Evolutionary conservation across 2,329 filamentous ascomycete species (phyloP).

Genomic region (Sporothrix pallida): DNA sequence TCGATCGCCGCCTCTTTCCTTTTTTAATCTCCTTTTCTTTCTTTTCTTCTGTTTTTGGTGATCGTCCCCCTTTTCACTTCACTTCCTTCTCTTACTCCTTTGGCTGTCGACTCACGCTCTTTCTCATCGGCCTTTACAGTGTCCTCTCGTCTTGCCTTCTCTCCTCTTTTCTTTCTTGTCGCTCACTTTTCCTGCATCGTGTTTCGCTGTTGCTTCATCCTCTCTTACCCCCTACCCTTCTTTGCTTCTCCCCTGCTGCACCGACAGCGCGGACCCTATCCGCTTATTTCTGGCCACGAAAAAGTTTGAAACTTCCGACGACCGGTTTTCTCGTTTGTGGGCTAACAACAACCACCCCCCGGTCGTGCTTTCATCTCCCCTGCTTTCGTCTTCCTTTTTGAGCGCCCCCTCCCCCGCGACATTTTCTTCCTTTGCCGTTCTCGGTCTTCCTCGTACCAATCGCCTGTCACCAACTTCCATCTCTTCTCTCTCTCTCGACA

Average conservation of each 20-base stretch:
- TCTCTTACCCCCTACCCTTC: background rate
- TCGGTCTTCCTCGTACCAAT: background rate
- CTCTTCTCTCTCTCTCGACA: background rate
- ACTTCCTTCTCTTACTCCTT: background rate
- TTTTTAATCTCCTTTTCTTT: background rate
- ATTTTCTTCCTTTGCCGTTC: constrained; percentile 27
- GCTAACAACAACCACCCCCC: constrained; percentile 26
- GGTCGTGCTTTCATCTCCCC: constrained; percentile 18
- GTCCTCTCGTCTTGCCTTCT: background rate
- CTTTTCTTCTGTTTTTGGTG: background rate
- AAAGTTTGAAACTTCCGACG: constrained; percentile 26
- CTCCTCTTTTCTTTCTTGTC: background rate
- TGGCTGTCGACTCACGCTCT: background rate
- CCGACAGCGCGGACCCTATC: constrained; percentile 26
- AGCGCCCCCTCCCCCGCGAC: constrained; percentile 27
- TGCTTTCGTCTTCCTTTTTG: constrained; percentile 14
- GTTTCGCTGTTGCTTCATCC: constrained; percentile 28
- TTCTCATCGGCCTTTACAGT: background rate
- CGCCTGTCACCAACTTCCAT: background rate
- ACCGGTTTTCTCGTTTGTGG: constrained; percentile 29
- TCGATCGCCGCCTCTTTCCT: constrained; percentile 10
- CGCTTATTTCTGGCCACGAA: constrained; percentile 16
- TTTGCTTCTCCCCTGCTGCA: background rate
- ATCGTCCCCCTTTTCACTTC: background rate
- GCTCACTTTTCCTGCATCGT: constrained; percentile 1